Evolutionary conservation across 805 yeast genomes (phyloP), one percentile per base, ranked within the genome.

Genomic region (Zygotorulaspora florentina): DNA sequence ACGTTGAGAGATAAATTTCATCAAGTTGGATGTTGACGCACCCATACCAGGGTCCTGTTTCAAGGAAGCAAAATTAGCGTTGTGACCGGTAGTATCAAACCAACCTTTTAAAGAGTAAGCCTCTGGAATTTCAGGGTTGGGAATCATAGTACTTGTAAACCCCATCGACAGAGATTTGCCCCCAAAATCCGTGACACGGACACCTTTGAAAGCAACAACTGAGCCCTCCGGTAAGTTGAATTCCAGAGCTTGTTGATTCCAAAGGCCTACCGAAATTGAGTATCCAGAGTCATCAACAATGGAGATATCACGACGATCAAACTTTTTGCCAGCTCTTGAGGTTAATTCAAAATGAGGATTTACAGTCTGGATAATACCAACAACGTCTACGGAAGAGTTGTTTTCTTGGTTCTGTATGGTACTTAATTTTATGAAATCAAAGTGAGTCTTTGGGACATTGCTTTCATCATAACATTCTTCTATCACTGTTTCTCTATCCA

Each of bases 191-290:
- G 83, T 81, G 28, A 91, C 86, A 61, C 87, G 83, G 40, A 86
- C 91, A 47, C 95, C 96, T 69, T 91, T 91, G 57, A 90, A 74
- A 1, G 96, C 98, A 34, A 93, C 72, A n/a, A 91, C 89, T 0
- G 93, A 77, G 15, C 91, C 96, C 51, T 74, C 82, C 11, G 85
- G 83, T 29, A 80, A 68, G 48, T 70, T 72, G 60, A 93, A 93
- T 40, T 85, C 88, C 17, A 81, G 65, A 3, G 99, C 98, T 44
- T 80, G 76, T 52, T 83, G 81, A 57, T 90, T 91, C 98, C 99
- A 93, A 52, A 93, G 70, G 1, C 96, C 96, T 40, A 89, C 79
- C 16, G 78, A 74, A 36, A 90, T 79, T 2, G 88, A 81, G 57
- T 76, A 80, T 37, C 83, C 84, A 5, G 95, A 73, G 55, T 87